Evolutionary conservation across 2,329 filamentous ascomycete species (phyloP).

Genomic region (Clathrospora elynae): DNA sequence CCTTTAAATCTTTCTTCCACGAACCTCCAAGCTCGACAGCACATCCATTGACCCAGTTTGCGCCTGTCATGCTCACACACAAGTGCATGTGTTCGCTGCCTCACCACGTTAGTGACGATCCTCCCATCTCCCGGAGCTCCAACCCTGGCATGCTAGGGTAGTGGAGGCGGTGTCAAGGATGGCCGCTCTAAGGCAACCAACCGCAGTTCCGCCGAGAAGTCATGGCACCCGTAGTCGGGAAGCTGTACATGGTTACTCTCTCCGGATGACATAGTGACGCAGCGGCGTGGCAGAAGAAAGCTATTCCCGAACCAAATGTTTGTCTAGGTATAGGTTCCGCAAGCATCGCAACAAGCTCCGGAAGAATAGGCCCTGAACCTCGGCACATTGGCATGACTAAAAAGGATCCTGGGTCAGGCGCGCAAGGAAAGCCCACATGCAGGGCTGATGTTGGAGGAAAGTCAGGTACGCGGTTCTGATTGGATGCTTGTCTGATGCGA

Average conservation of each 20-base stretch:
- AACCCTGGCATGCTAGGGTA: constrained; percentile 6
- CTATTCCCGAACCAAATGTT: constrained; percentile 6
- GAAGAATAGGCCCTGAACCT: not conserved
- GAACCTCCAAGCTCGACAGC: not conserved
- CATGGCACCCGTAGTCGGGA: not conserved
- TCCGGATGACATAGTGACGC: constrained; percentile 27
- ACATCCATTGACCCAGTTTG: constrained; percentile 11
- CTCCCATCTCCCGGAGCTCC: constrained; percentile 13
- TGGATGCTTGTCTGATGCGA: constrained; percentile 30
- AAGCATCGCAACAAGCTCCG: constrained; percentile 6
- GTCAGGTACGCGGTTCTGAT: constrained; percentile 43
- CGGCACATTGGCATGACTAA: constrained; percentile 3
- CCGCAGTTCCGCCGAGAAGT: constrained; percentile 14
- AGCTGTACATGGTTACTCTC: constrained; percentile 27
- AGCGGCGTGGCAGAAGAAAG: constrained; percentile 15
- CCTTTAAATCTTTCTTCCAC: constrained; percentile 6
- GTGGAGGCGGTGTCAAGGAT: constrained; percentile 26
- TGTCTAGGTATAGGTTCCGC: constrained; percentile 6
- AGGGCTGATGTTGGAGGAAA: constrained; percentile 20
- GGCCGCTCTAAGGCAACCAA: constrained; percentile 19
- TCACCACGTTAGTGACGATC: too few species aligned
- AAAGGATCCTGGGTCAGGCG: constrained; percentile 11
- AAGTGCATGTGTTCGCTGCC: too few species aligned
- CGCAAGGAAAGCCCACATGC: constrained; percentile 15
- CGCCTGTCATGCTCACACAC: constrained; percentile 2